Evolutionary conservation across 140 eudicot genomes (phyloP), one percentile per base, ranked within the genome.

Genomic region (Ambrosia hybrid): DNA sequence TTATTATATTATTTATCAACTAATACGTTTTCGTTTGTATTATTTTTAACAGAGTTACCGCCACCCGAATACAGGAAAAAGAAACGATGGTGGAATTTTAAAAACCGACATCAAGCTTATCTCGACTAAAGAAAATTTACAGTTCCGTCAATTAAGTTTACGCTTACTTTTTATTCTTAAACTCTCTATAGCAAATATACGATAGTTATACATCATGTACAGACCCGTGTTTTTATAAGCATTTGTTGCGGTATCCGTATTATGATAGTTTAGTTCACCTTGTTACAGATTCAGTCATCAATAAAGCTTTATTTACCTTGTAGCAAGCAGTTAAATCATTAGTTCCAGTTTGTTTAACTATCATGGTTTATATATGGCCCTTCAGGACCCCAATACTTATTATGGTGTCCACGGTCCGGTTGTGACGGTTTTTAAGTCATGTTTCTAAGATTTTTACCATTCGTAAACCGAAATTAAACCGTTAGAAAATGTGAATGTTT

Each of bases 1-100:
- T 6, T 41, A 41, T 1, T 48, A 9, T 48, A 48, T 48, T 48
- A 10, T 48, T 21, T 4, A 1, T 13, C 9, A 26, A 26, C 26
- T 8, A 9, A 57, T 10, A 60, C 21, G 30, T 30, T 1, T 4
- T 0, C 41, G 52, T 37, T 63, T 4, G 48, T 61, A 0, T 74
- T 65, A 26, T 9, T 58, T 55, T 48, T 9, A 63, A 63, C 87
- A 86, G 91, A 86, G 64, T 67, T 83, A 59, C 86, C 86, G 0
- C 86, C 84, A n/a, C 74, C 64, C 0, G 88, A 83, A 51, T 82
- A 76, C 65, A 82, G 79, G 87, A 21, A 87, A 69, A 86, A 86
- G 85, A 86, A 75, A n/a, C 78, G 83, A 76, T 87, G 93, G 93
- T 84, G 93, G 93, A 79, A 76, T 59, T 84, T 87, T 10, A 57